phyloP scores from a whole-genome alignment of 495 filamentous ascomycete genomes.

The Cenococcum geophilum region DNA sequence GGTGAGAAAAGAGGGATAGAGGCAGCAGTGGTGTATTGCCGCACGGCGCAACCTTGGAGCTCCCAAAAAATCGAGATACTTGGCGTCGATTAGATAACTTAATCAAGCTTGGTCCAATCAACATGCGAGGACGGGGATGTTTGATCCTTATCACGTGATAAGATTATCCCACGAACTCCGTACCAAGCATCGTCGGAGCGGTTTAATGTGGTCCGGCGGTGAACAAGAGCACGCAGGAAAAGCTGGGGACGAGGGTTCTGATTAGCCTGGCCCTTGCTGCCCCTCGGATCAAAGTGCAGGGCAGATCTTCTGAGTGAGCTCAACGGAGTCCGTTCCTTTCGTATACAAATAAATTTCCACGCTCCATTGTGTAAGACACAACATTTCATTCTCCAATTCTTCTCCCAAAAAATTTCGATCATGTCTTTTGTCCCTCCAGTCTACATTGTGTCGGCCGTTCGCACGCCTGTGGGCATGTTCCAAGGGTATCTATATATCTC shows the following conservation, averaged over 20 bases:
- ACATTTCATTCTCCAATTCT: not conserved
- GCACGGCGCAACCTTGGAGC: conserved; percentile 8
- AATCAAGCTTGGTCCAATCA: too few species aligned
- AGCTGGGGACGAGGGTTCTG: too few species aligned
- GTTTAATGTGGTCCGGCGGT: not conserved
- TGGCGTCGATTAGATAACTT: too few species aligned
- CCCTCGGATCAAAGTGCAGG: not conserved
- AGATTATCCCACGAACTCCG: too few species aligned
- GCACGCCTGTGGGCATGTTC: conserved; percentile 90
- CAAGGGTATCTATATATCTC: conserved; percentile 59
- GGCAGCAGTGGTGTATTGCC: not conserved
- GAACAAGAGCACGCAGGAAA: not conserved
- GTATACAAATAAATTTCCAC: not conserved
- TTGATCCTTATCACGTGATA: too few species aligned
- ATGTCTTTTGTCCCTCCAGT: conserved; percentile 70
- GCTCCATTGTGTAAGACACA: not conserved
- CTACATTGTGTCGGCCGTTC: conserved; percentile 87
- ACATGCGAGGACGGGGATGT: too few species aligned
- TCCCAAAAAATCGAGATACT: conserved; percentile 23
- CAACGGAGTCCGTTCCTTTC: not conserved
- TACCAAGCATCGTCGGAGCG: too few species aligned
- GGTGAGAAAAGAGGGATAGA: conserved; percentile 3
- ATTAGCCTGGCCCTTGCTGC: not conserved
- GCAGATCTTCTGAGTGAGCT: not conserved
- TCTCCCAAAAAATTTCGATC: conserved; percentile 10